These are phyloP conservation scores for Pyrenula massariospora DNA, from an alignment of 495 filamentous ascomycete species.

Conservation along the genomic window DNA sequence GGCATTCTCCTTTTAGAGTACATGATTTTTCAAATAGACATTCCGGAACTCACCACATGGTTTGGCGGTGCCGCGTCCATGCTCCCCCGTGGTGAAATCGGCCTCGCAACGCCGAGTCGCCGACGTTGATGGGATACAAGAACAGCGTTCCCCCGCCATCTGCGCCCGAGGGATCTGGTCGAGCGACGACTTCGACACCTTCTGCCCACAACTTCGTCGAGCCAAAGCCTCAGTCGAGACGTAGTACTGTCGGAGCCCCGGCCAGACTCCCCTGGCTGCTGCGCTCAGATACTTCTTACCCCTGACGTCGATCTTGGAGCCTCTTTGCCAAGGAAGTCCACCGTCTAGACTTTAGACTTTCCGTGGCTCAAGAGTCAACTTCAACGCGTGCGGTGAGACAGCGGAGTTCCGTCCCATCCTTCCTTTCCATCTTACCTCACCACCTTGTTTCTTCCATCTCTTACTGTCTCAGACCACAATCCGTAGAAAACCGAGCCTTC, in stretches of 20 bases:
- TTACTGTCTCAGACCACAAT: too few species aligned
- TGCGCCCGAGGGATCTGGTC: too few species aligned
- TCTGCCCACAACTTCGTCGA: too few species aligned
- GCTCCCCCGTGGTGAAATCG: too few species aligned
- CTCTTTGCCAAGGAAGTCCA: neutral
- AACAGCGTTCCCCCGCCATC: conserved; percentile 11
- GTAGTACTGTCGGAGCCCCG: too few species aligned
- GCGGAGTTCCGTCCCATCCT: neutral
- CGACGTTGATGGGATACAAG: neutral
- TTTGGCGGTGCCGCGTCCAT: too few species aligned
- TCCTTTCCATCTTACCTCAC: neutral
- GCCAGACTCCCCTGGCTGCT: neutral
- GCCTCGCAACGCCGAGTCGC: neutral
- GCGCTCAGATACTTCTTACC: neutral
- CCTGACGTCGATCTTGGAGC: neutral
- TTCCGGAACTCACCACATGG: too few species aligned
- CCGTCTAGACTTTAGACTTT: neutral
- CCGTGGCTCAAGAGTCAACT: neutral
- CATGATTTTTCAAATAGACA: too few species aligned
- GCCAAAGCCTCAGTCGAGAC: too few species aligned
- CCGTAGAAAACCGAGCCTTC: too few species aligned
- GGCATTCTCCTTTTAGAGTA: too few species aligned
- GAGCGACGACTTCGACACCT: too few species aligned
- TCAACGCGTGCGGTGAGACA: neutral
- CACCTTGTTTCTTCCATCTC: neutral